These are phyloP conservation scores for Penicillium fuscoglaucum DNA, from an alignment of 2,329 filamentous ascomycete genomes.

Conservation along the genomic window DNA sequence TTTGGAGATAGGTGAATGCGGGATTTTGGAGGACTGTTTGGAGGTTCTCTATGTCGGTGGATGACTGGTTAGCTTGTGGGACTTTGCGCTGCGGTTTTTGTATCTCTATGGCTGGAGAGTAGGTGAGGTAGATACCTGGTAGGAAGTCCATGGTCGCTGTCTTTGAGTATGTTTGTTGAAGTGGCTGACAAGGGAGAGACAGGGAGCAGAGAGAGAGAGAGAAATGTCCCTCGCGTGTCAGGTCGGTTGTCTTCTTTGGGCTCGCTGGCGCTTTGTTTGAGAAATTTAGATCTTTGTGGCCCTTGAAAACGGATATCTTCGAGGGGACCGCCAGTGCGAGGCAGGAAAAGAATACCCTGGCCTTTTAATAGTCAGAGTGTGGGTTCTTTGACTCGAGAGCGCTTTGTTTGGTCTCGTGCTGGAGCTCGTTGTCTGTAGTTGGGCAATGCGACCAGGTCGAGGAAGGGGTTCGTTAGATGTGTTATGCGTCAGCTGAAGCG, in stretches of 20 bases:
- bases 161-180: neutral
- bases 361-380: neutral
- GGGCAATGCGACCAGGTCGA: neutral
- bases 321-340: neutral
- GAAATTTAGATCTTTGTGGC: neutral
- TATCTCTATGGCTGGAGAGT: neutral
- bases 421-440: neutral
- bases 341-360: neutral
- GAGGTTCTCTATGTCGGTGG: slow-evolving; percentile 21
- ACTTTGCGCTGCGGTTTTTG: neutral
- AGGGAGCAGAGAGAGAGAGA: neutral
- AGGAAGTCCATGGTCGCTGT: slow-evolving; percentile 21
- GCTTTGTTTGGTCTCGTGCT: neutral
- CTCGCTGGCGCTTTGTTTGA: slow-evolving; percentile 1
- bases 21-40: slow-evolving; percentile 22
- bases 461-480: neutral
- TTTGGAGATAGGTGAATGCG: slow-evolving; percentile 19
- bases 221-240: neutral
- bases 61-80: slow-evolving; percentile 5
- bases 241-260: neutral
- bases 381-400: neutral
- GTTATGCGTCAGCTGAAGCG: neutral
- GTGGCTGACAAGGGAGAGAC: neutral
- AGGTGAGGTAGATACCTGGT: slow-evolving; percentile 15
- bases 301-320: neutral